Base-by-base conservation (phyloP, 2,329 filamentous ascomycete genomes). In the Endocalyx cinctus region DNA sequence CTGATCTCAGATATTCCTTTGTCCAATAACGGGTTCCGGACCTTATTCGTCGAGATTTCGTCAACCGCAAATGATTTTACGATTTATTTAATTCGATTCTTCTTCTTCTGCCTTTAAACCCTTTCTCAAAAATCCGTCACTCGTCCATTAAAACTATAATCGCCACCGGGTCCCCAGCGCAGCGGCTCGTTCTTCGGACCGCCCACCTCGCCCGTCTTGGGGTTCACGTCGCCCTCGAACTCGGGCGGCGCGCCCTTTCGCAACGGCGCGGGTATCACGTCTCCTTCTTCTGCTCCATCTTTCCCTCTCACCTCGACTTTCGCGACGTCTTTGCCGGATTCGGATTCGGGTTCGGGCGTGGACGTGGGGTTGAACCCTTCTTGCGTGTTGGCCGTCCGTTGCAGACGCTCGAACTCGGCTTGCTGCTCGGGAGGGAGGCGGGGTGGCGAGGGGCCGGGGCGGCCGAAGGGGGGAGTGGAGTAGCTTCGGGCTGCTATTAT, bases 101-200 rank as follows among this genome's bases (percentile, higher is more conserved):
- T 13, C 5, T 26, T 5, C 10, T 17, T 33, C n/a, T 4, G 10
- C 22, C 12, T 8, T 18, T 27, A 8, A n/a, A 15, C 27, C n/a
- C 26, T 15, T 16, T 5, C 19, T 55, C 48, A 79, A 41, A 98
- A 98, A 63, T 98, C 92, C 16, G 90, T 97, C 34, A 94, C 89
- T 43, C 90, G 71, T 29, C 92, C 92, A 60, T 96, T 96, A 61
- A 86, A 98, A 59, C 87, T 96, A 84, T 89, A 98, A 51, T 82
- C 78, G 1, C 86, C 82, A 0, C 52, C 57, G 13, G 72, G 68
- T 1, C 88, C 88, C 90, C 90, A 96, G 50, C 89, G 69, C 56
- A 97, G 55, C 32, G 92, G 92, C 63, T 98, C 90, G 55, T 94
- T 97, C 79, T 97, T 98, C 5, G 92, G 92, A 1, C 92, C 92